phyloP scores from a whole-genome alignment of 805 yeast genomes.

The Kodamaea restingae region DNA sequence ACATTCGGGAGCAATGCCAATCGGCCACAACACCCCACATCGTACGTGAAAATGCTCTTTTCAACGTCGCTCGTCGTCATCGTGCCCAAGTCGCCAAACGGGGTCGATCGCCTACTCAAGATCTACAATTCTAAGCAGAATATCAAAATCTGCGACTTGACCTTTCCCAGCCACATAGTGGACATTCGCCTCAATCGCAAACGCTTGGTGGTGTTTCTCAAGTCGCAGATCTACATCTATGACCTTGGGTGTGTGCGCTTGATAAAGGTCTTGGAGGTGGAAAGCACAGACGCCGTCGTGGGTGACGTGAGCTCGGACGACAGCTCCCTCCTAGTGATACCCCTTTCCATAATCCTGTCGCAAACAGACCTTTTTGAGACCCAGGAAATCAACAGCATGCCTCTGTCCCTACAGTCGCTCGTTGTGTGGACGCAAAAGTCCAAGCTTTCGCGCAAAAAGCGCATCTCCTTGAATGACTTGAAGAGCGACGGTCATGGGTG shows the following conservation, averaged over 20 bases:
- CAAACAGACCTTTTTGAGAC: slow-evolving; percentile 30
- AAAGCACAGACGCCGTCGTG: slow-evolving; percentile 12
- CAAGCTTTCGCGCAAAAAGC: slow-evolving; percentile 11
- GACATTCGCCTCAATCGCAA: slow-evolving; percentile 77
- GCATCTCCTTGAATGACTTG: slow-evolving; percentile 24
- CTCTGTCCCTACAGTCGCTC: slow-evolving; percentile 20
- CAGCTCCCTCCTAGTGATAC: slow-evolving; percentile 32
- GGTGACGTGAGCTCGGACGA: slow-evolving; percentile 39
- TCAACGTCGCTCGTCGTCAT: slow-evolving; percentile 40
- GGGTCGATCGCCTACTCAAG: slow-evolving; percentile 29
- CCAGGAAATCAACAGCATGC: slow-evolving; percentile 8
- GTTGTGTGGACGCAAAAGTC: slow-evolving; percentile 26
- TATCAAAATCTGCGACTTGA: slow-evolving; percentile 72
- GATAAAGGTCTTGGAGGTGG: slow-evolving; percentile 39
- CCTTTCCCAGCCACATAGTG: slow-evolving; percentile 74
- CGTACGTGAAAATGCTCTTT: slow-evolving; percentile 35
- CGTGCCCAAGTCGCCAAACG: slow-evolving; percentile 28
- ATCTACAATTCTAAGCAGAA: slow-evolving; percentile 40
- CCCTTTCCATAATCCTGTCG: slow-evolving; percentile 25
- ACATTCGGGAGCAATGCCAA: no score
- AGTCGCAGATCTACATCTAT: slow-evolving; percentile 75
- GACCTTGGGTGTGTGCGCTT: slow-evolving; percentile 88
- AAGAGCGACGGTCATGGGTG: slow-evolving; percentile 32
- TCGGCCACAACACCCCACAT: slow-evolving; percentile 21
- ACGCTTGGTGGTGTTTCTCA: slow-evolving; percentile 69